Evolutionary conservation across 208 protist genomes (phyloP).

Genomic region (Trypanosoma rangeli): DNA sequence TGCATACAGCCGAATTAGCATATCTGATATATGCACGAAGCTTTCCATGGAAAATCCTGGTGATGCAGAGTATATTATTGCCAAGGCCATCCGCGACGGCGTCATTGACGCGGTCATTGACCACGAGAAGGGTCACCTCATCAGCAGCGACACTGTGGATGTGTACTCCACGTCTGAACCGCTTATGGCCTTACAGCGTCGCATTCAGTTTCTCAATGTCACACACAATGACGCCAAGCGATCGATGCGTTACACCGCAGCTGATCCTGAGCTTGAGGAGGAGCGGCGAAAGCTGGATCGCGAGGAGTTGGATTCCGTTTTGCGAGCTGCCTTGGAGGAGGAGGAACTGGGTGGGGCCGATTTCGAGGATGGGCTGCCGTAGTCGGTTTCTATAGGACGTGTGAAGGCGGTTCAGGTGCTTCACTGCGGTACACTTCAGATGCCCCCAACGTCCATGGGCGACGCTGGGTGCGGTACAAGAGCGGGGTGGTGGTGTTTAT

Average conservation of each 20-base stretch:
- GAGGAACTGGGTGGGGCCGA: conserved; percentile 67
- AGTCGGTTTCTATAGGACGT: not conserved
- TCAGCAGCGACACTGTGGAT: conserved; percentile 93
- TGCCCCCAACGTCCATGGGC: not conserved
- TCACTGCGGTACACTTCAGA: not conserved
- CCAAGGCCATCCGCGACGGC: conserved; percentile 97
- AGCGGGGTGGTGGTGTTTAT: not conserved
- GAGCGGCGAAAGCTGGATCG: conserved; percentile 73
- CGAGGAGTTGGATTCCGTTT: conserved; percentile 26
- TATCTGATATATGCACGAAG: conserved; percentile 95
- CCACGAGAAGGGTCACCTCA: conserved; percentile 91
- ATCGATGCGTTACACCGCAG: conserved; percentile 86
- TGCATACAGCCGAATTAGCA: conserved; percentile 97
- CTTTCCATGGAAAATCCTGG: conserved; percentile 94
- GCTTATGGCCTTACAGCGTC: conserved; percentile 91
- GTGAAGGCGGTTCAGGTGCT: not conserved
- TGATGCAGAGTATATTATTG: conserved; percentile 97
- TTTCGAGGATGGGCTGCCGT: conserved; percentile 86
- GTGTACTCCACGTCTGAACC: conserved; percentile 97
- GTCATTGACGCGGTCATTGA: conserved; percentile 97
- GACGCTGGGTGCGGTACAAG: not conserved
- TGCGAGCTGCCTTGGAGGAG: conserved; percentile 63
- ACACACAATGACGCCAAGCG: conserved; percentile 96
- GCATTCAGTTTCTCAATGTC: conserved; percentile 95
- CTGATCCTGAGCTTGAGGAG: conserved; percentile 77